Evolutionary conservation across 305 asterid species (phyloP), one percentile per base, ranked within the genome.

Genomic region (Solanum aculeatissimum): DNA sequence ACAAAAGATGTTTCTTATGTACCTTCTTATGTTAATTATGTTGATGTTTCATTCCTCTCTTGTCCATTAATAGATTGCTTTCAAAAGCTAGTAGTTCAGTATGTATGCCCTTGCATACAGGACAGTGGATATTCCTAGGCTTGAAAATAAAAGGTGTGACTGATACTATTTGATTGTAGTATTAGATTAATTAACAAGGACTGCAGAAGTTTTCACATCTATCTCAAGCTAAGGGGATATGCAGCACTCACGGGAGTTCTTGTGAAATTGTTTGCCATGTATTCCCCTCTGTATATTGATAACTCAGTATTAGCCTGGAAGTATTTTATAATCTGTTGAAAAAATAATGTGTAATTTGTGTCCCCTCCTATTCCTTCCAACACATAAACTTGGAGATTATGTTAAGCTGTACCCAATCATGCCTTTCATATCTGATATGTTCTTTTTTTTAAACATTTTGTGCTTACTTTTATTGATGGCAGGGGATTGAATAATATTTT

Each of bases 401-500:
- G 27, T 75, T 15, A 51, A 77, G 82, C 29, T 51, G 29, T 29
- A 27, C 45, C 21, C 29, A 15, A 27, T 27, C 82, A n/a, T 27
- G 45, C 29, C 51, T 74, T 16, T 51, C 63, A 49, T 51, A 11
- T 6, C 12, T 77, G 63, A 51, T 51, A 18, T 25, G 14, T 0
- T 18, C 29, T 51, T 0, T 18, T 49, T 18, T 49, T 51, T 9
- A 4, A 49, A 51, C 27, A 77, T 77, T 3, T 10, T 1, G 63
- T 77, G 82, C 47, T 27, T 77, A 5, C 27, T 49, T 77, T 70
- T 53, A 78, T 65, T 87, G 43, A 58, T 90, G 86, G 81, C 96
- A 96, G 99, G 93, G 93, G 97, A 84, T 88, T 96, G 92, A 96
- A 93, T 89, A 96, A 96, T 89, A 96, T 96, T 77, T 78, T 94